These are phyloP conservation scores for Suhomyces anneliseae DNA, from an alignment of 1,139 yeast genomes.

Conservation along the genomic window DNA sequence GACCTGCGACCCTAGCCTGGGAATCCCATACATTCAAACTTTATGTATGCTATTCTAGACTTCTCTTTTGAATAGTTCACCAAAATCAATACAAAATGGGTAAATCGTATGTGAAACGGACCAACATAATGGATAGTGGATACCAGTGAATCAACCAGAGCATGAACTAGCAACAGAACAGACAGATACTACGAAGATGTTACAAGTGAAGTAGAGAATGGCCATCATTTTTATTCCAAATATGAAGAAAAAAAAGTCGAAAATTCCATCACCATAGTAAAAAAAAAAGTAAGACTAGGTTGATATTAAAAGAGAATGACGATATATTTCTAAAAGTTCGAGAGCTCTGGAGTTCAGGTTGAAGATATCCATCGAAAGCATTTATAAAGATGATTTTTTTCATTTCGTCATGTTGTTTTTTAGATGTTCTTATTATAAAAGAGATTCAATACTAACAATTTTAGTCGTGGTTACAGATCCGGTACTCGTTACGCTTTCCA, in stretches of 20 bases:
- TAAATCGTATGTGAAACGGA: conserved; percentile 61
- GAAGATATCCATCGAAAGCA: no score
- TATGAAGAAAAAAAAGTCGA: background rate
- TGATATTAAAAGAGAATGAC: no score
- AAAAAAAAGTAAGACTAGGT: no score
- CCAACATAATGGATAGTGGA: background rate
- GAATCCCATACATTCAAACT: conserved; percentile 5
- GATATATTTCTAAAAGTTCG: no score
- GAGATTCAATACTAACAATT: conserved; percentile 19
- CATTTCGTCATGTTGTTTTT: no score
- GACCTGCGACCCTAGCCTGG: conserved; percentile 7
- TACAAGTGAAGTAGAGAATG: background rate
- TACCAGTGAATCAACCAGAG: background rate
- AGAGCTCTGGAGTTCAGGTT: no score
- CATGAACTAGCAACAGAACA: background rate
- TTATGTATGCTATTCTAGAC: conserved; percentile 7
- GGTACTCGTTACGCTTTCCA: conserved; percentile 99
- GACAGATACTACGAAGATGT: background rate
- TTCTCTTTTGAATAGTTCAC: conserved; percentile 18
- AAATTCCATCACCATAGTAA: no score
- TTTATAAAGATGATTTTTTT: no score
- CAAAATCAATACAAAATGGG: conserved; percentile 60
- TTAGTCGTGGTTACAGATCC: conserved; percentile 98
- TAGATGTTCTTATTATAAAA: no score
- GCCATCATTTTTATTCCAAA: no score